Evolutionary conservation across 2,329 filamentous ascomycete species (phyloP).

Genomic region (Macrophomina tecta): DNA sequence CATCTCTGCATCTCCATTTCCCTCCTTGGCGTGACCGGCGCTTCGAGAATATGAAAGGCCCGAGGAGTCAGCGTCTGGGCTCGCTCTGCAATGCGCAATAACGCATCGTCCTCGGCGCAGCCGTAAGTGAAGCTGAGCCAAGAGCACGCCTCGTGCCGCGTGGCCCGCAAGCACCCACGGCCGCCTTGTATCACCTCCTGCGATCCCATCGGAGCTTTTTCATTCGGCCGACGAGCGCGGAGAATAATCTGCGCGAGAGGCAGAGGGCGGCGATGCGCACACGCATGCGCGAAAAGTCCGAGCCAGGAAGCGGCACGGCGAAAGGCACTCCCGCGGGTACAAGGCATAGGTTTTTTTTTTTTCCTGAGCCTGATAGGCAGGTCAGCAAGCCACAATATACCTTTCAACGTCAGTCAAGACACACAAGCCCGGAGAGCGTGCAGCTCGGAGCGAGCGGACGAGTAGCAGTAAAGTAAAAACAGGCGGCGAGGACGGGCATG

Average conservation of each 20-base stretch:
- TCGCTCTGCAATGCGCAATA: not conserved
- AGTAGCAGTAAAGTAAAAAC: not conserved
- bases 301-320: not conserved
- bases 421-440: not conserved
- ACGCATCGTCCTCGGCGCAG: not conserved
- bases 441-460: constrained; percentile 1
- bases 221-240: constrained; percentile 7
- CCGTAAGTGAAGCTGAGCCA: not conserved
- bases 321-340: not conserved
- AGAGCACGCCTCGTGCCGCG: not conserved
- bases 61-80: not conserved
- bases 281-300: not conserved
- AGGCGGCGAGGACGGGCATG: not conserved
- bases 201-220: constrained; percentile 2
- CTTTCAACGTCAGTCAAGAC: not conserved
- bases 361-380: not conserved
- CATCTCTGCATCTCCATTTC: not conserved
- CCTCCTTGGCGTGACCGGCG: not conserved
- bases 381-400: constrained; percentile 19
- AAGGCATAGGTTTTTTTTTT: not conserved
- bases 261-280: not conserved
- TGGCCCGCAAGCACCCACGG: not conserved
- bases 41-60: not conserved
- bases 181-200: not conserved
- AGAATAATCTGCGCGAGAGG: not conserved